phyloP scores from a whole-genome alignment of 257 asterid genomes.

The Solanum pimpinellifolium region DNA sequence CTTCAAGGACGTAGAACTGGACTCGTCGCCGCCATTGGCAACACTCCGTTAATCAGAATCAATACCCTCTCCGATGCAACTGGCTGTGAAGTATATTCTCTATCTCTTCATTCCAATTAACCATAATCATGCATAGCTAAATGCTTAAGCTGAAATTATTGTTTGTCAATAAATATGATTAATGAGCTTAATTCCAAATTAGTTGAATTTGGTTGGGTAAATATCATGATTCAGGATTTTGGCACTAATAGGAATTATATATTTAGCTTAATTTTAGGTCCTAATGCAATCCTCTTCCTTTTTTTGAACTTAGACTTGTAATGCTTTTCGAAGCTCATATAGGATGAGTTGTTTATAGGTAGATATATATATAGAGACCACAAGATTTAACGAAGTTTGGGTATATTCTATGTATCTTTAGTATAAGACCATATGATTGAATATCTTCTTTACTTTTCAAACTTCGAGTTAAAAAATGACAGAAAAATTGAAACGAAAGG shows the following conservation, averaged over 20 bases:
- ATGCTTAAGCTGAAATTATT: background rate
- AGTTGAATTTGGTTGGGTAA: background rate
- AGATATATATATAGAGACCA: background rate
- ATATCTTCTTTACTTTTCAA: background rate
- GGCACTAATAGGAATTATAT: background rate
- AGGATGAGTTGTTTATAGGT: background rate
- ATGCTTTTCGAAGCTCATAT: background rate
- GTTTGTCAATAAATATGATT: background rate
- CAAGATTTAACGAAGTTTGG: background rate
- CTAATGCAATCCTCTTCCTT: background rate
- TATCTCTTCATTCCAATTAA: background rate
- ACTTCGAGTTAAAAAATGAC: background rate
- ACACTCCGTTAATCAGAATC: constrained; percentile 85
- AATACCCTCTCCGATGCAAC: constrained; percentile 87
- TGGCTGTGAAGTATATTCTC: constrained; percentile 60
- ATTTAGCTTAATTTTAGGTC: background rate
- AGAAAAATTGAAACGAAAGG: background rate
- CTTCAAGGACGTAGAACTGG: constrained; percentile 41
- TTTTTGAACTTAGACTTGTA: background rate
- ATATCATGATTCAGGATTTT: background rate
- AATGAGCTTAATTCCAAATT: background rate
- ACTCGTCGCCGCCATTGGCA: constrained; percentile 81
- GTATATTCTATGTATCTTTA: background rate
- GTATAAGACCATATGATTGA: background rate
- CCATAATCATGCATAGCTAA: background rate